Base-by-base conservation (phyloP, 768 basidiomycete species). In the Leccinum longicurvipes region DNA sequence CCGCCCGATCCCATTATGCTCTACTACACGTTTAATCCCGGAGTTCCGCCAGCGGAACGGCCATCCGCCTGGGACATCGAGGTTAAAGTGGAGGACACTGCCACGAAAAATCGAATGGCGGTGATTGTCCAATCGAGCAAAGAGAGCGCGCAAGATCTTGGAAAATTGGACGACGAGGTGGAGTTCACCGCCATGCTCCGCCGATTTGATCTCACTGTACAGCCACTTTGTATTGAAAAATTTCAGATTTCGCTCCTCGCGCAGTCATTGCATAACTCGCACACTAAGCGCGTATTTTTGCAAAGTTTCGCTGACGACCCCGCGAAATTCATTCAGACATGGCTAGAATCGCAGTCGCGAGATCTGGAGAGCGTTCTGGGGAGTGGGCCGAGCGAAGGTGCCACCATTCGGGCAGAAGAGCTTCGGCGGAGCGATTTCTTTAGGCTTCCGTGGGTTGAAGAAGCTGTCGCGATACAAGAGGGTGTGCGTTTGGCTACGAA, bases 341-440 rank as follows among this genome's bases (percentile, higher is more conserved):
- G 93, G 93, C 70, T 98, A 17, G 89, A 89, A 62, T 93, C 91
- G 2, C 95, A 98, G 69, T 91, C 93, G 47, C 81, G 92, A 14
- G 95, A 98, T 72, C 71, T 98, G 44, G 92, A 95, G 73, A 88
- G 83, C 55, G 79, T 95, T 55, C 77, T 97, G n/a, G 93, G 92
- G 28, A 91, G 88, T 67, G 93, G 92, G 1, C 84, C 88, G 3
- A 86, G 83, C 36, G 89, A 91, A 60, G 89, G 88, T 25, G 78
- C 83, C 66, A 85, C 85, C 2, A 81, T 95, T 10, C 75, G 90
- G n/a, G 90, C 91, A 55, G 93, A 96, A 61, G 93, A 97, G 67
- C 73, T 97, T 52, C 81, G 86, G 58, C 75, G 92, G 50, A 93
- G 90, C 65, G 93, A 97, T 68, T 89, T 93, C 73, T 98, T 97